These are phyloP conservation scores for Artemisia annua DNA, from an alignment of 129 eudicot species.

Conservation along the genomic window DNA sequence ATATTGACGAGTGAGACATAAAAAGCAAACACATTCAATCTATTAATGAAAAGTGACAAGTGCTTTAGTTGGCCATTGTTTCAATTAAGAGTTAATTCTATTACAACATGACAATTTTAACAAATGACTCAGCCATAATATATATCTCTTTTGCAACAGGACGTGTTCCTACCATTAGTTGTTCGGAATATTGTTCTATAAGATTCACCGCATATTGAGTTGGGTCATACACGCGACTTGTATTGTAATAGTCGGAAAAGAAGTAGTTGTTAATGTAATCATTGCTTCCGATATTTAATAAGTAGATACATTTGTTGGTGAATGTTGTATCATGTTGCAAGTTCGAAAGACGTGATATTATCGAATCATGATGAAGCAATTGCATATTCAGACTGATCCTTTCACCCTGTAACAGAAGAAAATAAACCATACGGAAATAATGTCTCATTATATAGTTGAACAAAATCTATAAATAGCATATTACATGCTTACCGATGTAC, in stretches of 20 bases:
- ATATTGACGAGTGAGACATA: too few relatives aligned
- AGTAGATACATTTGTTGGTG: constrained; percentile 39
- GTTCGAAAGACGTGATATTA: constrained; percentile 6
- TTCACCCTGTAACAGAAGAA: constrained; percentile 21
- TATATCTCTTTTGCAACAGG: neutral
- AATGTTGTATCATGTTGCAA: constrained; percentile 28
- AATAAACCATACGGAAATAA: neutral
- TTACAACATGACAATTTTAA: too few relatives aligned
- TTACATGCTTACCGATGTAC: too few relatives aligned
- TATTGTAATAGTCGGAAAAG: constrained; percentile 22
- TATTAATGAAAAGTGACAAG: too few relatives aligned
- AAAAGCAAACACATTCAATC: too few relatives aligned
- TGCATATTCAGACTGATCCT: constrained; percentile 35
- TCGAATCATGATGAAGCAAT: constrained; percentile 27
- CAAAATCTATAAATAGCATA: too few relatives aligned
- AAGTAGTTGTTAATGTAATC: constrained; percentile 56
- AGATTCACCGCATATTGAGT: constrained; percentile 29
- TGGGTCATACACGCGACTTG: constrained; percentile 19
- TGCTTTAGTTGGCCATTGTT: too few relatives aligned
- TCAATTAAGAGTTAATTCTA: too few relatives aligned
- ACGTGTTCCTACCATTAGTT: constrained; percentile 30
- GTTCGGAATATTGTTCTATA: constrained; percentile 30
- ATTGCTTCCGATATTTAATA: constrained; percentile 44
- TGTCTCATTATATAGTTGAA: too few relatives aligned
- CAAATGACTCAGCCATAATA: too few relatives aligned